phyloP scores from a whole-genome alignment of 176 grass and related monocot genomes.

The Hyparrhenia diplandra region DNA sequence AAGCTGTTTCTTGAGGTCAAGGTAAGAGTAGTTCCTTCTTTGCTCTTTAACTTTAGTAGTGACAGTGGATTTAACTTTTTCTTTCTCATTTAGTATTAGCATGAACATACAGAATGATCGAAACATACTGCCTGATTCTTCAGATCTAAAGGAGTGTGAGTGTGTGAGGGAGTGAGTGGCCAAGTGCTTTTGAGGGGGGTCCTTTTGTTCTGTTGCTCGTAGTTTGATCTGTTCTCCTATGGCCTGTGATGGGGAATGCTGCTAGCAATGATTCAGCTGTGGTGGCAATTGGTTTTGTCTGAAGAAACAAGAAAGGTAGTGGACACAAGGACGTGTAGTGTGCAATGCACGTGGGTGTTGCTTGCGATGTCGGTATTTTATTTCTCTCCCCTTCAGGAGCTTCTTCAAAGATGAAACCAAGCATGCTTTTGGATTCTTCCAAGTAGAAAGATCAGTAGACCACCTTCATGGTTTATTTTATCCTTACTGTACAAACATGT shows the following conservation, averaged over 20 bases:
- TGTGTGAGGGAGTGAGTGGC: slow-evolving; percentile 14
- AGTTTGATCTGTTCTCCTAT: slow-evolving; percentile 21
- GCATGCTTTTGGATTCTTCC: slow-evolving; percentile 21
- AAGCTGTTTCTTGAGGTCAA: slow-evolving; percentile 95
- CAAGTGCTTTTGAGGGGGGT: slow-evolving; percentile 45
- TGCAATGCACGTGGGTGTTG: slow-evolving; percentile 37
- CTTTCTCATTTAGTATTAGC: not conserved
- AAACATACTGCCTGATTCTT: slow-evolving; percentile 29
- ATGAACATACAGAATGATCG: slow-evolving; percentile 9
- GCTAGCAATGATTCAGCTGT: slow-evolving; percentile 30
- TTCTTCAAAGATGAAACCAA: slow-evolving; percentile 20
- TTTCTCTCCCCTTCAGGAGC: slow-evolving; percentile 1
- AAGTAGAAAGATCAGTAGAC: slow-evolving; percentile 20
- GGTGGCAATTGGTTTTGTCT: slow-evolving; percentile 31
- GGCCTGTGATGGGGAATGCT: slow-evolving; percentile 15
- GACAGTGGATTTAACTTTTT: slow-evolving; percentile 13
- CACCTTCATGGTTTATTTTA: not conserved
- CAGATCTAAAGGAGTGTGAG: slow-evolving; percentile 33
- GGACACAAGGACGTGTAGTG: slow-evolving; percentile 31
- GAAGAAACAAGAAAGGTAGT: slow-evolving; percentile 28
- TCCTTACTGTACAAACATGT: not conserved
- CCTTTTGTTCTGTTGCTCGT: slow-evolving; percentile 34
- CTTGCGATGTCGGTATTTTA: slow-evolving; percentile 31
- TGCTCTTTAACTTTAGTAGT: slow-evolving; percentile 13
- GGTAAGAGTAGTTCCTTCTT: slow-evolving; percentile 36